Conservation (phyloP, 2,329 filamentous ascomycete species). For the Elsinoe arachidis region DNA sequence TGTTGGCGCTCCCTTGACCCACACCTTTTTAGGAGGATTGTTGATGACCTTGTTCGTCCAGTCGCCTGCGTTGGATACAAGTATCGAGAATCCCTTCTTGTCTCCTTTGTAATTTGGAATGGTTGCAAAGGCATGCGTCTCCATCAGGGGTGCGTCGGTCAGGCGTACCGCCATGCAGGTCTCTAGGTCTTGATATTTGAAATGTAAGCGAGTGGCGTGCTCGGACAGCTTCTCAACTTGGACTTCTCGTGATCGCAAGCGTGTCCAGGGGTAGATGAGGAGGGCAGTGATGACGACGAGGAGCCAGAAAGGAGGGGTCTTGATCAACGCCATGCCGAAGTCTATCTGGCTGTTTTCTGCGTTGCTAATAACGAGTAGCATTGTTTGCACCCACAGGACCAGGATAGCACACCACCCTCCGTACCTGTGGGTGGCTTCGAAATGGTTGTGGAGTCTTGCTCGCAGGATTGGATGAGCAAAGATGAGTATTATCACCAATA, state of each 20-base stretch:
- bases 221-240: constrained; percentile 58
- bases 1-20: constrained; percentile 59
- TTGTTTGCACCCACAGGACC: constrained; percentile 56
- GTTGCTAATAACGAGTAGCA: constrained; percentile 42
- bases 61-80: constrained; percentile 66
- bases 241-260: constrained; percentile 59
- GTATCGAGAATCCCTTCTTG: constrained; percentile 52
- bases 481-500: constrained; percentile 52
- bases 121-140: constrained; percentile 70
- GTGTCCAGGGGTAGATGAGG: constrained; percentile 64
- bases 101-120: constrained; percentile 50
- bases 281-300: constrained; percentile 55
- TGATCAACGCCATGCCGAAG: constrained; percentile 34
- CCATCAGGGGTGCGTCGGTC: constrained; percentile 53
- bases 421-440: constrained; percentile 64
- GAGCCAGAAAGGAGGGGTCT: constrained; percentile 57
- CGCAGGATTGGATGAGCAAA: constrained; percentile 59
- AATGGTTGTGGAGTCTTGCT: constrained; percentile 55
- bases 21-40: constrained; percentile 52
- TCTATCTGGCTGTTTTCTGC: constrained; percentile 22
- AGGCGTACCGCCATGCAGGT: constrained; percentile 42
- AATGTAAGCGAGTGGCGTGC: constrained; percentile 64
- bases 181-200: constrained; percentile 48
- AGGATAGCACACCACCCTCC: constrained; percentile 59
- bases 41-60: constrained; percentile 61